Conservation (phyloP, 2,329 filamentous ascomycete species). For the Leptographium flavum region DNA sequence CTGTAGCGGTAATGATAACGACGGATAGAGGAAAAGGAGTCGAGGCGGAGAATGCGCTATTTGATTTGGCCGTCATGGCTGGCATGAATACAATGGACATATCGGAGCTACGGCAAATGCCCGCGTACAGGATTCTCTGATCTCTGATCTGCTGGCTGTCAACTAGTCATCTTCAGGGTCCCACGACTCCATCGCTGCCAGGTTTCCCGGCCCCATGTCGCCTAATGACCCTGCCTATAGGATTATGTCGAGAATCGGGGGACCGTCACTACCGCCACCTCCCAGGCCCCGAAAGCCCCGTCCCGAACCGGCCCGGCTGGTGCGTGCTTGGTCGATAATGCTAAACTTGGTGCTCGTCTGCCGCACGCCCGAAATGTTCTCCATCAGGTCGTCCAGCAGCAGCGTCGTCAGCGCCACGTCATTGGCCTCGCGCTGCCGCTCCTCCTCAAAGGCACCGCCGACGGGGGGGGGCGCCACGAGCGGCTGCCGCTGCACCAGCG, state of each 20-base stretch:
- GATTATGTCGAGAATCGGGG: not conserved
- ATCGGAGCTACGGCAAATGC: too few relatives aligned
- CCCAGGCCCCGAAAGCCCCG: not conserved
- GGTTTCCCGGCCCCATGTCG: too few relatives aligned
- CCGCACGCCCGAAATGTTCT: constrained; percentile 55
- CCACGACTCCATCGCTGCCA: too few relatives aligned
- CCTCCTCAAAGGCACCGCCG: constrained; percentile 47
- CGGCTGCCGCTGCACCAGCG: constrained; percentile 69
- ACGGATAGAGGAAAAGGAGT: too few relatives aligned
- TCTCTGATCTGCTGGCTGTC: too few relatives aligned
- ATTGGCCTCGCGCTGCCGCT: constrained; percentile 65
- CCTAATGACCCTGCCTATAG: not conserved
- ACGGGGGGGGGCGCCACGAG: constrained; percentile 60
- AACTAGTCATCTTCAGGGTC: too few relatives aligned
- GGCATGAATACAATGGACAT: too few relatives aligned
- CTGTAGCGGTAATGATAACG: too few relatives aligned
- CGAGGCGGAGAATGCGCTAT: too few relatives aligned
- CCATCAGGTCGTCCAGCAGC: constrained; percentile 60
- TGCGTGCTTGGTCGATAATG: constrained; percentile 34
- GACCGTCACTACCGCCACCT: not conserved
- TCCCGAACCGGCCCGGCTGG: constrained; percentile 5
- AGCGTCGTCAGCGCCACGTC: constrained; percentile 64
- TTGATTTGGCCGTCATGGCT: too few relatives aligned
- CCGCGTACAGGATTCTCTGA: too few relatives aligned
- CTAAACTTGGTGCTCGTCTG: constrained; percentile 63